Percentiles rank a stretch among this genome's conserved stretches.
Evolutionary conservation across 306 rosid species (phyloP).

Genomic region (Carpinus fangiana): DNA sequence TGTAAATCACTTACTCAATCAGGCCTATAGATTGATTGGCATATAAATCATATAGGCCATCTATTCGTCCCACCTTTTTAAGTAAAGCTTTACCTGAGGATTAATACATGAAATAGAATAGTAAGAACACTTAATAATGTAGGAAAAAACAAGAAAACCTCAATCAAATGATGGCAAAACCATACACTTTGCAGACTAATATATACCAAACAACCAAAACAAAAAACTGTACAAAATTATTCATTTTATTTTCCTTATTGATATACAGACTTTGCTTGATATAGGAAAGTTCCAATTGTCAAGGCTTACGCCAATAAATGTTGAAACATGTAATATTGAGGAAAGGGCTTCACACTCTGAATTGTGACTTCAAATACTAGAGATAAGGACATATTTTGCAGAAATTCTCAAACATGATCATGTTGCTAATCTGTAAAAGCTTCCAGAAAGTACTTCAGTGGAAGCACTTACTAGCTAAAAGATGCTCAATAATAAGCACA

Average conservation of each 20-base stretch:
- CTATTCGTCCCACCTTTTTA: conserved; percentile 46
- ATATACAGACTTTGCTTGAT: neutral
- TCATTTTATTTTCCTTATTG: neutral
- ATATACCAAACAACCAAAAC: neutral
- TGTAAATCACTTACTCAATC: conserved; percentile 60
- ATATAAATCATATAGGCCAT: conserved; percentile 43
- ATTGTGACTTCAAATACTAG: neutral
- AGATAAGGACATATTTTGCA: neutral
- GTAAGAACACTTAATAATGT: neutral
- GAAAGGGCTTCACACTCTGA: neutral
- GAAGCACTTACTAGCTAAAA: neutral
- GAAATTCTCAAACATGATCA: neutral
- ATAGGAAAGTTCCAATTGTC: neutral
- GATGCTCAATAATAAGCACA: neutral
- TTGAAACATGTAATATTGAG: conserved; percentile 1
- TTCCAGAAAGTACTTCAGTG: neutral
- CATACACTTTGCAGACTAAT: neutral
- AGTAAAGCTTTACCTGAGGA: conserved; percentile 44
- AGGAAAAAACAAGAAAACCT: conserved; percentile 2
- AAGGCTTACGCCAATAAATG: conserved; percentile 14
- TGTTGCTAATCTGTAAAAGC: neutral
- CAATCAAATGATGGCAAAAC: conserved; percentile 10
- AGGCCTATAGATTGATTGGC: conserved; percentile 41
- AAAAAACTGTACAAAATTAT: neutral
- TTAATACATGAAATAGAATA: conserved; percentile 20